Percentiles rank a stretch among this genome's conserved stretches.
Conservation (phyloP, 1,139 yeast species). For the Taphrina flavorubra region DNA sequence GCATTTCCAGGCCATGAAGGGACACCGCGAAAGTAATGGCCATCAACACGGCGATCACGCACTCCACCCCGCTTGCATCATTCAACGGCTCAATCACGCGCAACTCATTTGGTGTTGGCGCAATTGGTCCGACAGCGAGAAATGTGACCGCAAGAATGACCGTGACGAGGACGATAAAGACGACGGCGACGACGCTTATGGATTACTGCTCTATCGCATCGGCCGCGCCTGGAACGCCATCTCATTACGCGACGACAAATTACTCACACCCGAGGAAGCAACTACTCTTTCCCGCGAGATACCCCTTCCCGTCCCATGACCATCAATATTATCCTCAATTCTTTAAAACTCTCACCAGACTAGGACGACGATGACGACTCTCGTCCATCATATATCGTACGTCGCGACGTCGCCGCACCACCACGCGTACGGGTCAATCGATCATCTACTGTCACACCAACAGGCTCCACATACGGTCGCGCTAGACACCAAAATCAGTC, state of each 20-base stretch:
- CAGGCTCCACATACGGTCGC: conserved; percentile 15
- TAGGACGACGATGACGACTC: no score
- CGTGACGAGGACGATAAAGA: not conserved
- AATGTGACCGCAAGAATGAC: not conserved
- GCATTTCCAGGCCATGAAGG: conserved; percentile 6
- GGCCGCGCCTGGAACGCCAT: not conserved
- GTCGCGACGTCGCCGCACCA: no score
- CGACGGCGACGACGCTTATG: not conserved
- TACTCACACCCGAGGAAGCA: not conserved
- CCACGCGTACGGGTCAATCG: not conserved
- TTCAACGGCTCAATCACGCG: not conserved
- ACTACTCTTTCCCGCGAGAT: no score
- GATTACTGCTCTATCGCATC: not conserved
- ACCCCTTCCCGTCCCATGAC: no score
- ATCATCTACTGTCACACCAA: not conserved
- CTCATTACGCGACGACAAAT: not conserved
- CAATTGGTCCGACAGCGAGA: conserved; percentile 2
- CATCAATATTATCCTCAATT: no score
- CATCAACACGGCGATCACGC: conserved; percentile 23
- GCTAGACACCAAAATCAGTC: not conserved
- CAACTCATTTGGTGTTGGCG: conserved; percentile 22
- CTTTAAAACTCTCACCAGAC: no score
- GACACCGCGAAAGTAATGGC: conserved; percentile 20
- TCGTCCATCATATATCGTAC: no score
- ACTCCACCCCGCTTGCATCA: conserved; percentile 2